Evolutionary conservation across 495 filamentous ascomycete species (phyloP).

Genomic region (Rhypophila decipiens): DNA sequence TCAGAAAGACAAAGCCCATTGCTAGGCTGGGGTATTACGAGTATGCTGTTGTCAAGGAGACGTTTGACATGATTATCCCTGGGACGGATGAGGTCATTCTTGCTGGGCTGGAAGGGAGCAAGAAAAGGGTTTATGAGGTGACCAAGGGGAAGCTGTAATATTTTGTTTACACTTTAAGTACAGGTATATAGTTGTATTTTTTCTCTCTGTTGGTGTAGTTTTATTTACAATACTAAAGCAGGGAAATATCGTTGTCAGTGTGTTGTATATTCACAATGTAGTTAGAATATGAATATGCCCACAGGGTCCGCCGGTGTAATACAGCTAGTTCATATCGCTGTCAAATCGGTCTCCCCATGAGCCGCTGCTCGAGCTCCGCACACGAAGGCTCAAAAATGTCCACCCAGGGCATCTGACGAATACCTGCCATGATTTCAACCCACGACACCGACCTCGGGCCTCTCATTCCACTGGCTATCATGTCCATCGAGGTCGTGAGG

Average conservation of each 20-base stretch:
- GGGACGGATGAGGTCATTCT: slow-evolving; percentile 9
- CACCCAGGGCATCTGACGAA: slow-evolving; percentile 1
- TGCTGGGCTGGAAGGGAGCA: slow-evolving; percentile 14
- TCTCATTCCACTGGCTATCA: neutral
- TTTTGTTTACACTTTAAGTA: no score
- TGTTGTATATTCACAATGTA: no score
- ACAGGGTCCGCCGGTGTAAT: no score
- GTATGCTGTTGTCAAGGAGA: slow-evolving; percentile 45
- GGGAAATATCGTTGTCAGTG: no score
- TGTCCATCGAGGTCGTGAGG: neutral
- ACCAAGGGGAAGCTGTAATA: slow-evolving; percentile 3
- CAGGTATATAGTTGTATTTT: no score
- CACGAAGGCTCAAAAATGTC: neutral
- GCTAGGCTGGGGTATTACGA: slow-evolving; percentile 55
- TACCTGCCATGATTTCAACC: neutral
- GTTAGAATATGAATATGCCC: no score
- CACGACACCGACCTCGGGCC: neutral
- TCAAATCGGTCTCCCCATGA: no score
- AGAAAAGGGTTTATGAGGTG: neutral
- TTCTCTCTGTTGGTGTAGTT: no score
- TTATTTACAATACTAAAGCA: no score
- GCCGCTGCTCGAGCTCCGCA: no score
- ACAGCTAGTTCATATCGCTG: no score
- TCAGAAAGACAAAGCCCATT: slow-evolving; percentile 49
- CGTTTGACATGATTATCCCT: slow-evolving; percentile 48